phyloP scores from a whole-genome alignment of 2,329 filamentous ascomycete genomes.

The Neurospora sp. region DNA sequence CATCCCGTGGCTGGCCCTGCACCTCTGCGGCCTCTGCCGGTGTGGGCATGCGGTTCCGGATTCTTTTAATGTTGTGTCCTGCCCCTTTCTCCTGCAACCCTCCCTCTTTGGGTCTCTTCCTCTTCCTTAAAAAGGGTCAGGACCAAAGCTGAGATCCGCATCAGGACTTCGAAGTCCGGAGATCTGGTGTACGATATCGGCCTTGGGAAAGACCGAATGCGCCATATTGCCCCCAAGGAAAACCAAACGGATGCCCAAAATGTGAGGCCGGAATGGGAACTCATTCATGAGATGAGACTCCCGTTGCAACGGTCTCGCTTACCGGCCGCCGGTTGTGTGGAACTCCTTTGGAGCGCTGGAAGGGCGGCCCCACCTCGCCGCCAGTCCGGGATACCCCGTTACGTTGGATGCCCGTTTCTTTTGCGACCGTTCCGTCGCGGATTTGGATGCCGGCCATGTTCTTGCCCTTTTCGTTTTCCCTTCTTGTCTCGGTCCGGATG shows the following conservation, averaged over 20 bases:
- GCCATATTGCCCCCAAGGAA: neutral
- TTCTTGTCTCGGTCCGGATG: neutral
- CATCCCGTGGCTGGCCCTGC: neutral
- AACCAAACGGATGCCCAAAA: neutral
- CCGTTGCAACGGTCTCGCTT: neutral
- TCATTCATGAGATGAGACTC: neutral
- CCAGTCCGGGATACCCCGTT: neutral
- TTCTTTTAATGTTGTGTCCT: slow-evolving; percentile 5
- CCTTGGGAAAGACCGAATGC: neutral
- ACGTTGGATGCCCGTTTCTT: neutral
- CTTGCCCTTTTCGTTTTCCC: neutral
- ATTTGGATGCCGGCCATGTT: neutral
- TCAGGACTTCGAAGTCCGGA: neutral
- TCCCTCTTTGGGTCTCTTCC: neutral
- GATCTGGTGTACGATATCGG: neutral
- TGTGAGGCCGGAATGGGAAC: neutral
- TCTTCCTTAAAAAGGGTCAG: neutral
- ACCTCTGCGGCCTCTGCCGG: slow-evolving; percentile 5
- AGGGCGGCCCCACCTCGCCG: neutral
- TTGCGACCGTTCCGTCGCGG: neutral
- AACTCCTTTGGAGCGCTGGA: neutral
- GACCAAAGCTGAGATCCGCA: neutral
- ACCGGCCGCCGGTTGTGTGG: neutral
- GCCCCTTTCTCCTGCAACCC: neutral
- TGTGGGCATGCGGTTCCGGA: slow-evolving; percentile 1